Conservation (phyloP, 2,329 filamentous ascomycete genomes). For the Botrytis elliptica region DNA sequence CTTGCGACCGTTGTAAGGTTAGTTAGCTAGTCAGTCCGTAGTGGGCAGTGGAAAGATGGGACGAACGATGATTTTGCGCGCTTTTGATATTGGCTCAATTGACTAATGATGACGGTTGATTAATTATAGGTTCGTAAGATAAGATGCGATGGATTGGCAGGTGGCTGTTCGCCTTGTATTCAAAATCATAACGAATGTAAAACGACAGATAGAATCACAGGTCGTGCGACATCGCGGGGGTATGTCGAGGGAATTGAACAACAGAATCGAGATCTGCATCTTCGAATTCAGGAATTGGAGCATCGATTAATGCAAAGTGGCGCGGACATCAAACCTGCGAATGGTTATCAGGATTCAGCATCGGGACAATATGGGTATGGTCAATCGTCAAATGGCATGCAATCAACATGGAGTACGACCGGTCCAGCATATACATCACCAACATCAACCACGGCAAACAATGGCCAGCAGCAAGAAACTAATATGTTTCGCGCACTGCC, state of each 20-base stretch:
- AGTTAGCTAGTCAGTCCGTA: conserved; percentile 28
- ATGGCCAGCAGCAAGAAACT: conserved; percentile 28
- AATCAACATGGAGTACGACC: conserved; percentile 27
- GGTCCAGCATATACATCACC: conserved; percentile 23
- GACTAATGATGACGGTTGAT: not conserved
- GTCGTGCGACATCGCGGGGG: conserved; percentile 74
- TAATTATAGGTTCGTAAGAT: conserved; percentile 72
- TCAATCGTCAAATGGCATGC: conserved; percentile 12
- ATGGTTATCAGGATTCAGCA: conserved; percentile 25
- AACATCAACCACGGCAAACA: not conserved
- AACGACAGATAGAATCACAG: conserved; percentile 84
- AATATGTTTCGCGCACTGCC: conserved; percentile 32
- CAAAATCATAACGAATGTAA: conserved; percentile 73
- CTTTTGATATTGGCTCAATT: not conserved
- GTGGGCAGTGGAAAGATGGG: not conserved
- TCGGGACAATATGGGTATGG: conserved; percentile 18
- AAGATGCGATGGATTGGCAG: conserved; percentile 75
- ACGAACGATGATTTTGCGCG: not conserved
- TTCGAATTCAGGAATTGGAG: conserved; percentile 67
- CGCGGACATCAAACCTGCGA: conserved; percentile 51
- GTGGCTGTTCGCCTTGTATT: conserved; percentile 79
- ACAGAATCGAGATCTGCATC: conserved; percentile 65
- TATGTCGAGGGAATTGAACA: conserved; percentile 75
- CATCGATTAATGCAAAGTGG: conserved; percentile 60
- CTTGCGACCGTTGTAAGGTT: conserved; percentile 87